Conservation (phyloP, 2,329 filamentous ascomycete genomes). For the Verticillium dahliae region DNA sequence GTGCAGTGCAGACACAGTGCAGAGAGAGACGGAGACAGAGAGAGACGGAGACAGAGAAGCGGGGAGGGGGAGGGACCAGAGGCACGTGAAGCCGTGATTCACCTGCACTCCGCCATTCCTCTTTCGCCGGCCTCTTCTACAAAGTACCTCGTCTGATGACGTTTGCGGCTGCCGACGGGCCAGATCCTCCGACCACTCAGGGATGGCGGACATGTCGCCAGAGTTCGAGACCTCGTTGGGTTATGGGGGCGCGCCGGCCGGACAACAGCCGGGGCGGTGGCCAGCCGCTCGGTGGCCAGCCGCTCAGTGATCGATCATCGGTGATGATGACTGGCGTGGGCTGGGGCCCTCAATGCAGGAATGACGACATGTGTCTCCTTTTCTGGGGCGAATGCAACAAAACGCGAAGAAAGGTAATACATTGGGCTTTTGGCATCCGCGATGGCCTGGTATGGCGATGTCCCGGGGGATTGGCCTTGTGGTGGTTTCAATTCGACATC, state of each 20-base stretch:
- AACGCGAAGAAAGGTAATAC: too few species aligned
- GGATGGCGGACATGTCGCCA: not conserved
- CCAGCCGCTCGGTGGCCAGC: not conserved
- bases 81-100: not conserved
- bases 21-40: too few species aligned
- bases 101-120: not conserved
- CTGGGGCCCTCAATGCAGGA: not conserved
- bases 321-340: not conserved
- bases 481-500: not conserved
- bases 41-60: too few species aligned
- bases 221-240: not conserved
- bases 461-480: not conserved
- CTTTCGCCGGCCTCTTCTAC: not conserved
- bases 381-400: not conserved
- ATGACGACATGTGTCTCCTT: not conserved
- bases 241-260: not conserved
- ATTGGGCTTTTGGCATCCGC: not conserved
- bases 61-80: not conserved
- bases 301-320: not conserved
- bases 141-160: not conserved
- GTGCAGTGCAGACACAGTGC: too few species aligned
- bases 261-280: not conserved
- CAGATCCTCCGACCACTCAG: not conserved
- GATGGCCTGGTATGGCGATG: not conserved
- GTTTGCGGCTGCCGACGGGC: not conserved